Base-by-base conservation (phyloP, 345 rosid genomes). In the Sonneratia alba region DNA sequence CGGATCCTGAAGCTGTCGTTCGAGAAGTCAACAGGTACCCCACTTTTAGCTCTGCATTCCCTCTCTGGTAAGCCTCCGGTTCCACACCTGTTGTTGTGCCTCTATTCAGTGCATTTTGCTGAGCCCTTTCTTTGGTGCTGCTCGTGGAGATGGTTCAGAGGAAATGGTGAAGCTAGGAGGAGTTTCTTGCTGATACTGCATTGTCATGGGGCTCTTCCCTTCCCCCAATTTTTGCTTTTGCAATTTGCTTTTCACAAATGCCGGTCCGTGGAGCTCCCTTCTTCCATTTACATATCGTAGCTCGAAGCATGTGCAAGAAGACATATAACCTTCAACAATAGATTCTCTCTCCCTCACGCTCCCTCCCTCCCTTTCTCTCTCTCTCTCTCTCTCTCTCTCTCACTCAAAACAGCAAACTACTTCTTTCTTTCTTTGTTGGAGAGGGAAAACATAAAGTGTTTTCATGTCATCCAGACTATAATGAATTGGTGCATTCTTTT, bases 21-120 rank as follows among this genome's bases (percentile, higher is more conserved):
- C 86, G 77, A 74, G 93, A 88, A 61, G 89, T 94, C 77, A 94
- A 83, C 72, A 86, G 98, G 98, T 85, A 86, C 62, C 66, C 72
- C 55, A 66, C 64, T 5, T 24, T 63, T 4, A 76, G 71, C 62
- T 24, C 21, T 47, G 51, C 32, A 48, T 72, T 62, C 3, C 47
- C 5, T 67, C n/a, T 3, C 53, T 70, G 36, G 27, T 19, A 36
- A 1, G 70, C 24, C 65, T 66, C 43, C 9, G 64, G n/a, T 70
- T 36, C 9, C 13, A 27, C 27, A 40, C 42, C 27, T 70, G 67
- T 61, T 69, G 6, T 4, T 7, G 37, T 43, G 12, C 48, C 62
- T 37, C 69, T 73, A 22, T 63, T 21, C 38, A 24, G 37, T 13
- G 27, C 36, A 15, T 11, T 36, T 66, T 14, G 43, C 22, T 19